phyloP scores from a whole-genome alignment of 208 protist genomes.

The Wallacemonas sp. region DNA sequence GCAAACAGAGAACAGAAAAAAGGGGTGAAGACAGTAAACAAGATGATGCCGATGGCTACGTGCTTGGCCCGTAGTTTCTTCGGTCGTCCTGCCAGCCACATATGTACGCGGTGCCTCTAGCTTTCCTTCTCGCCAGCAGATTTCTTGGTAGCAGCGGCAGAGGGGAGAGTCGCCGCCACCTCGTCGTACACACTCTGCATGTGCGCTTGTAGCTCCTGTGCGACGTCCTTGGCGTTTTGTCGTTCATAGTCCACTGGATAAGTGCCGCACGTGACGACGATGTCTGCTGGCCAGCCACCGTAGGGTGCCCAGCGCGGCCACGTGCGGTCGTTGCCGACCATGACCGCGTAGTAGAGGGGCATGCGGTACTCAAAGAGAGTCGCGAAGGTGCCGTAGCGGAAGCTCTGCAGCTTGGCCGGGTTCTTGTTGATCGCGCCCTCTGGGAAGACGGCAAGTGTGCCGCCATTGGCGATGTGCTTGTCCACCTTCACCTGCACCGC shows the following conservation, averaged over 20 bases:
- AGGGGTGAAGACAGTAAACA: too few species aligned
- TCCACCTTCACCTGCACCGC: constrained; percentile 40
- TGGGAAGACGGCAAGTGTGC: constrained; percentile 60
- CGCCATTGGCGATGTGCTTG: constrained; percentile 35
- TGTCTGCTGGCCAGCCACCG: constrained; percentile 49
- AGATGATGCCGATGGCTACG: too few species aligned
- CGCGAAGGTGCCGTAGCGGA: constrained; percentile 65
- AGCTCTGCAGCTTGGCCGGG: constrained; percentile 39
- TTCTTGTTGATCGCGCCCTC: constrained; percentile 69
- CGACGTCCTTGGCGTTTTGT: constrained; percentile 37
- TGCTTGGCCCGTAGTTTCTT: neutral
- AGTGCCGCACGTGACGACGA: constrained; percentile 26
- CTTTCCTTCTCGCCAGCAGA: neutral
- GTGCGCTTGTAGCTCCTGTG: constrained; percentile 28
- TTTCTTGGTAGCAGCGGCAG: neutral
- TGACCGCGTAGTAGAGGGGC: constrained; percentile 52
- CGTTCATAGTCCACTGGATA: constrained; percentile 42
- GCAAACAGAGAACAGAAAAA: too few species aligned
- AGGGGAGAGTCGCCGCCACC: constrained; percentile 6
- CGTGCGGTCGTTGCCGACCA: constrained; percentile 42
- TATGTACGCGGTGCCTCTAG: neutral
- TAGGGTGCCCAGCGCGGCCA: constrained; percentile 46
- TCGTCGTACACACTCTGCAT: constrained; percentile 58
- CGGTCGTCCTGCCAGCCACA: neutral
- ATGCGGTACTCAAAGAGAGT: constrained; percentile 56